Base-by-base conservation (phyloP, 768 basidiomycete species). In the Candolleomyces aberdarensis region DNA sequence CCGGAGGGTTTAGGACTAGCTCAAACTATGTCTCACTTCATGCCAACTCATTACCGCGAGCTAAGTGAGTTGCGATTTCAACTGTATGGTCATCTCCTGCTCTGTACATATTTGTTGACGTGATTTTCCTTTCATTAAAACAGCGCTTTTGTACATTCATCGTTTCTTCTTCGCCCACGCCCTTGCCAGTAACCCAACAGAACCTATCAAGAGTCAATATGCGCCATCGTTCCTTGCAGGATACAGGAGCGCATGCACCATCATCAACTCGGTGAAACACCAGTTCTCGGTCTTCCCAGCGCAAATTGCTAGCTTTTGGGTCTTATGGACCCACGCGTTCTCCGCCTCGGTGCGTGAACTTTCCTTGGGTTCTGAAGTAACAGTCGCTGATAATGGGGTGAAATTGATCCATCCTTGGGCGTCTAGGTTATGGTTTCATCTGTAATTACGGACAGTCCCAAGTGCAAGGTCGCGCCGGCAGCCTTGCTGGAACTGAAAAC, bases 151-250 rank as follows among this genome's bases (percentile, higher is more conserved):
- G 9, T 89, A 89, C 67, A 81, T 90, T 54, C 88, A 90, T 68
- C 86, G 89, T 17, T 85, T 86, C 65, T 91, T 88, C 76, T 89
- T 91, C 64, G 86, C 88, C 3, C 85, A 89, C 67, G 89, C 88
- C 3, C 79, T 91, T 40, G 78, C 80, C 26, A 87, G 82, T 55
- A 81, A 82, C 60, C 84, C 90, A 4, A 71, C 73, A 5, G 84
- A 91, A 70, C 90, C 90, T 22, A 83, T 91, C 71, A 83, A 82
- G 70, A 87, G 85, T 64, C 83, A 77, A 58, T 89, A 85, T 64
- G 85, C 84, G 8, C 83, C 85, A 3, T 86, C 86, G 3, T 87
- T 88, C 71, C 73, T 89, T 44, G 85, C 87, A 9, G 87, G 86
- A 7, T 88, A 87, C 69, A 80, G 83, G 41, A 85, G 85, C 65